These are phyloP conservation scores for Auricularia auricula-judae DNA, from an alignment of 768 basidiomycete species.

Conservation along the genomic window DNA sequence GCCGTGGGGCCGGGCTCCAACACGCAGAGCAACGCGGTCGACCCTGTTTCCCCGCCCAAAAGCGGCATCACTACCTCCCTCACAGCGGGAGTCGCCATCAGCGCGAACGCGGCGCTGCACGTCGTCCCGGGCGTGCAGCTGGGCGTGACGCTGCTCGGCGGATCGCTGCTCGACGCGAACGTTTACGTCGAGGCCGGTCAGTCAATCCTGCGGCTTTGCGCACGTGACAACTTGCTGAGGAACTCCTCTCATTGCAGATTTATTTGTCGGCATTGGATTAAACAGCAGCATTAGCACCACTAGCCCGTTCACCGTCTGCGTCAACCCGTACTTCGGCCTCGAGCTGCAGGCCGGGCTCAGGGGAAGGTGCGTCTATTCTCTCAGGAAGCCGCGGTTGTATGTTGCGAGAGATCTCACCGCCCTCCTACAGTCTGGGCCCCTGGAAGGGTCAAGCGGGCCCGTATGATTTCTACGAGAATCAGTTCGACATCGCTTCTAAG, in stretches of 20 bases:
- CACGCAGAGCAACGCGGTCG: neutral
- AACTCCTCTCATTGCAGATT: neutral
- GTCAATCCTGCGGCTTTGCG: neutral
- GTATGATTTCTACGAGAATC: too few species aligned
- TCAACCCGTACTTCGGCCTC: neutral
- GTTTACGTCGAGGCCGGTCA: neutral
- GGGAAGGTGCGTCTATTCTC: neutral
- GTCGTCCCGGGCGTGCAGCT: neutral
- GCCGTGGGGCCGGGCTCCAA: neutral
- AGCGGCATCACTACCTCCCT: neutral
- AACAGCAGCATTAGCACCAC: neutral
- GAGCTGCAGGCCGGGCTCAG: neutral
- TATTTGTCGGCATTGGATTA: neutral
- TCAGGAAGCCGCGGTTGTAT: too few species aligned
- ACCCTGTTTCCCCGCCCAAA: neutral
- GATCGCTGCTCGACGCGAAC: neutral
- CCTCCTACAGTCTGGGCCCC: too few species aligned
- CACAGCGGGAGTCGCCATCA: neutral
- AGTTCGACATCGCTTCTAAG: too few species aligned
- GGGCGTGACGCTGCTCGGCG: neutral
- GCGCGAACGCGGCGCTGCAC: neutral
- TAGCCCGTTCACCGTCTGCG: neutral
- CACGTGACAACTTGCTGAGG: too few species aligned
- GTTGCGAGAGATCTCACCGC: too few species aligned
- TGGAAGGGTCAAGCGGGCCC: too few species aligned